Evolutionary conservation across 208 protist species (phyloP).

Genomic region (Porcisia deanei): DNA sequence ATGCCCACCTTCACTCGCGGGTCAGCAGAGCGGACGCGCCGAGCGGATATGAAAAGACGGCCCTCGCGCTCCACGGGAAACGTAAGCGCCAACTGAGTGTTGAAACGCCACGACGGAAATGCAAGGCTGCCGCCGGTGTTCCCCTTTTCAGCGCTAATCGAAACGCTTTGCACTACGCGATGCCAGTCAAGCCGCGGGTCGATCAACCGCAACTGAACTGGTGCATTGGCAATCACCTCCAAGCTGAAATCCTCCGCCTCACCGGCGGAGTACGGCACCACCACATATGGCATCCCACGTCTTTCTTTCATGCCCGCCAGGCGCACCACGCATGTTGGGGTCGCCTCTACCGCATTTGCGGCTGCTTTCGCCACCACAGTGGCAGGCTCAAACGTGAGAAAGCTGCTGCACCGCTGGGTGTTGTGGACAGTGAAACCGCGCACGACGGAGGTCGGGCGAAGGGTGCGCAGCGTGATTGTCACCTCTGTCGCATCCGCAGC

Average conservation of each 20-base stretch:
- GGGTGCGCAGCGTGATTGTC: slow-evolving; percentile 43
- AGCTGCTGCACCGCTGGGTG: slow-evolving; percentile 55
- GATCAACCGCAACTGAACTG: slow-evolving; percentile 57
- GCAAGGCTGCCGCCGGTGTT: slow-evolving; percentile 71
- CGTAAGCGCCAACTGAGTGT: slow-evolving; percentile 72
- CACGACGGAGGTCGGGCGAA: slow-evolving; percentile 5
- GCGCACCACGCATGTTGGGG: slow-evolving; percentile 36
- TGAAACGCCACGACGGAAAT: slow-evolving; percentile 88
- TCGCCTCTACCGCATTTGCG: background rate
- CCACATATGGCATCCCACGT: slow-evolving; percentile 84
- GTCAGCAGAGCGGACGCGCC: slow-evolving; percentile 49
- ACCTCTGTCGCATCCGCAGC: slow-evolving; percentile 67
- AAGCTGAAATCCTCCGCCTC: slow-evolving; percentile 45
- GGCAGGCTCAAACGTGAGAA: slow-evolving; percentile 62
- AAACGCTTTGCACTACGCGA: slow-evolving; percentile 31
- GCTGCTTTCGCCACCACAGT: slow-evolving; percentile 49
- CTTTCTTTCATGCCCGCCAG: slow-evolving; percentile 72
- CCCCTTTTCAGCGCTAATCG: slow-evolving; percentile 43
- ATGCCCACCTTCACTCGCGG: slow-evolving; percentile 62
- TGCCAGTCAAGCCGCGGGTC: slow-evolving; percentile 79
- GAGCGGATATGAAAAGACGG: slow-evolving; percentile 55
- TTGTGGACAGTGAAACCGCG: slow-evolving; percentile 84
- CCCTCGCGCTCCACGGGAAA: slow-evolving; percentile 80
- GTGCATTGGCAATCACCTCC: slow-evolving; percentile 58
- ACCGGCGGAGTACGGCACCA: slow-evolving; percentile 70